Percentiles rank a stretch among this genome's conserved stretches.
phyloP scores from a whole-genome alignment of 2,329 filamentous ascomycete genomes.

The Fusarium sp. region DNA sequence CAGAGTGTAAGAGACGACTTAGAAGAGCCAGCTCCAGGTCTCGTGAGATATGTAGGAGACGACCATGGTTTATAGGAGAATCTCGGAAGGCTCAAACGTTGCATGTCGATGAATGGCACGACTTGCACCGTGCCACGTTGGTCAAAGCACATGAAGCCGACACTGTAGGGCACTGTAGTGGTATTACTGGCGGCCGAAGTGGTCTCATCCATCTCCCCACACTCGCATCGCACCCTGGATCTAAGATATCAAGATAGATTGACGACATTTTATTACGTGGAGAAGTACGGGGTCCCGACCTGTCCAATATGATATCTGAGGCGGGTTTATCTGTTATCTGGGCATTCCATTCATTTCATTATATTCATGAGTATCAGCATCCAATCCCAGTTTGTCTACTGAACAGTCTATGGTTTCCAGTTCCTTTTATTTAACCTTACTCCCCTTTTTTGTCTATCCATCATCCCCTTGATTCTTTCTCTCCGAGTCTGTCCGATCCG shows the following conservation, averaged over 20 bases:
- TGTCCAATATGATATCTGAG: slow-evolving; percentile 4
- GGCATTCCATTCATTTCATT: slow-evolving; percentile 1
- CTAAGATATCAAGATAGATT: slow-evolving; percentile 20
- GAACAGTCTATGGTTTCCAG: slow-evolving; percentile 1
- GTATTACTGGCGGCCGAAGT: slow-evolving; percentile 16
- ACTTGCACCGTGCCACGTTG: slow-evolving; percentile 21
- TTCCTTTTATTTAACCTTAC: neutral
- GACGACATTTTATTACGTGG: slow-evolving; percentile 1
- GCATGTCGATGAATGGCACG: slow-evolving; percentile 23
- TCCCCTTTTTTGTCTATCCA: slow-evolving; percentile 16
- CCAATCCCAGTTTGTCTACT: neutral
- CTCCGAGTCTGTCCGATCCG: neutral
- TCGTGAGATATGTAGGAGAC: neutral
- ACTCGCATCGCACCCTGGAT: slow-evolving; percentile 19
- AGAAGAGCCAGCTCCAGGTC: neutral
- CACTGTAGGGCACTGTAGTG: slow-evolving; percentile 23
- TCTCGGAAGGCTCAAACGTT: neutral
- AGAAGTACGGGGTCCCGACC: neutral
- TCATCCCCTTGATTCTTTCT: neutral
- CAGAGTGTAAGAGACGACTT: neutral
- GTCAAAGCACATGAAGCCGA: slow-evolving; percentile 28
- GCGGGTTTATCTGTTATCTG: neutral
- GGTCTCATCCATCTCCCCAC: slow-evolving; percentile 42
- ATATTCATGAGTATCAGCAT: slow-evolving; percentile 1
- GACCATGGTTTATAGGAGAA: slow-evolving; percentile 2